phyloP scores from a whole-genome alignment of 176 grass and related monocot genomes.

The Puya raimondii region DNA sequence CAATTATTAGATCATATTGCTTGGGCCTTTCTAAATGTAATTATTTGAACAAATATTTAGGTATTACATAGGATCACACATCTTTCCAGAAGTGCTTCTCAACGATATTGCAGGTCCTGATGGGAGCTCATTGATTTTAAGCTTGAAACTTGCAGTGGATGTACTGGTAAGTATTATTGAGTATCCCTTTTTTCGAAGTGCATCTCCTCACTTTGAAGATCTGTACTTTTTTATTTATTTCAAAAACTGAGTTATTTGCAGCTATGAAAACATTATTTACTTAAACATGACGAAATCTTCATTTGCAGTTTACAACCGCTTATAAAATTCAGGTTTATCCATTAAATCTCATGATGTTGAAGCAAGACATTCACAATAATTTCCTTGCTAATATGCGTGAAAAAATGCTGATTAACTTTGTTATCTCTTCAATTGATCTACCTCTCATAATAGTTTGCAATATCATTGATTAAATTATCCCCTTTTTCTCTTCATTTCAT shows the following conservation, averaged over 20 bases:
- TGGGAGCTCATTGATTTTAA: slow-evolving; percentile 71
- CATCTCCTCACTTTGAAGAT: background rate
- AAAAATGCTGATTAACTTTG: no score
- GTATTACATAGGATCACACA: slow-evolving; percentile 78
- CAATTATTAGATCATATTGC: background rate
- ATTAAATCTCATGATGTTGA: background rate
- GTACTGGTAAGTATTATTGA: slow-evolving; percentile 60
- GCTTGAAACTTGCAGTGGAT: slow-evolving; percentile 89
- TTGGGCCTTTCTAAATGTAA: background rate
- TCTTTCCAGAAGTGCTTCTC: slow-evolving; percentile 84
- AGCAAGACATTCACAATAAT: no score
- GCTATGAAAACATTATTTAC: no score
- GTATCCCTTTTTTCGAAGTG: background rate
- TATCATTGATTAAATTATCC: background rate
- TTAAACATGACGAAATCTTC: no score
- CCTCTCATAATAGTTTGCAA: no score
- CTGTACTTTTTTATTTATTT: background rate
- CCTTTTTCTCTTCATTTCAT: background rate
- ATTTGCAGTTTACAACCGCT: background rate
- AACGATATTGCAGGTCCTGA: slow-evolving; percentile 96
- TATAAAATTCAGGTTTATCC: background rate
- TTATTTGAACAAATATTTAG: slow-evolving; percentile 21
- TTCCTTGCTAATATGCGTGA: no score
- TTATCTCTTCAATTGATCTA: no score
- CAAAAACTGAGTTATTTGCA: background rate